Evolutionary conservation across 2,329 filamentous ascomycete species (phyloP).

Genomic region (Xylariales sp.): DNA sequence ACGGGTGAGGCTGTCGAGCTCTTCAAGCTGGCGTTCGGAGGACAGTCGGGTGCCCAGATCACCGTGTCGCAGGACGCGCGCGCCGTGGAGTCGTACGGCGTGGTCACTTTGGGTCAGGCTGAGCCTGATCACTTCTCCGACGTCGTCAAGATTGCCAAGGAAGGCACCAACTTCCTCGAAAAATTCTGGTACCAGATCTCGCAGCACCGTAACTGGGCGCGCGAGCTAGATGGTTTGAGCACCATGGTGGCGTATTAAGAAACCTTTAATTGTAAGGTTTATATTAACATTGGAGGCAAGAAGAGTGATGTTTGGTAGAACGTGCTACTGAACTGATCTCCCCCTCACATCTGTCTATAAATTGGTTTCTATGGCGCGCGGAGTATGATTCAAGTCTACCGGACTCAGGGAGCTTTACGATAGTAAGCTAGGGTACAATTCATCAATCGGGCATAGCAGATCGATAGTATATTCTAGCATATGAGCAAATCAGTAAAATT

Average conservation of each 20-base stretch:
- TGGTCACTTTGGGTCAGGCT: conserved; percentile 60
- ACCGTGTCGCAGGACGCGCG: conserved; percentile 37
- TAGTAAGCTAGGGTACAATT: too few species aligned
- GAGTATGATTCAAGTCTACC: too few species aligned
- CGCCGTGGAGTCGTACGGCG: conserved; percentile 68
- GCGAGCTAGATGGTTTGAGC: conserved; percentile 68
- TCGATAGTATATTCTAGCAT: too few species aligned
- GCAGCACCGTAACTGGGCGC: conserved; percentile 68
- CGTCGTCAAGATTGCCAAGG: conserved; percentile 59
- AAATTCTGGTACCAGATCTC: conserved; percentile 67
- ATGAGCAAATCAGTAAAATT: too few species aligned
- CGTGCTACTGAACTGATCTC: too few species aligned
- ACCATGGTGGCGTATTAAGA: conserved; percentile 68
- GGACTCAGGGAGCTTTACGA: too few species aligned
- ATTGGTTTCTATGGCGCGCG: too few species aligned
- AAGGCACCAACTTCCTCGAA: conserved; percentile 64
- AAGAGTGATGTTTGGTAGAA: too few species aligned
- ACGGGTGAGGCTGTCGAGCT: conserved; percentile 68
- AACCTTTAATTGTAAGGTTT: too few species aligned
- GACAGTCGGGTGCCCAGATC: conserved; percentile 38
- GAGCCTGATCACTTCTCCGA: conserved; percentile 57
- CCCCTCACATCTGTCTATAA: too few species aligned
- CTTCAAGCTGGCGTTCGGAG: conserved; percentile 44
- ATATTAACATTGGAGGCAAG: too few species aligned
- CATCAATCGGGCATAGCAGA: too few species aligned